A percentile compares a stretch with the other conserved stretches of the same genome.
These are phyloP conservation scores for Candida ulmi DNA, from an alignment of 805 yeast species.

Conservation along the genomic window DNA sequence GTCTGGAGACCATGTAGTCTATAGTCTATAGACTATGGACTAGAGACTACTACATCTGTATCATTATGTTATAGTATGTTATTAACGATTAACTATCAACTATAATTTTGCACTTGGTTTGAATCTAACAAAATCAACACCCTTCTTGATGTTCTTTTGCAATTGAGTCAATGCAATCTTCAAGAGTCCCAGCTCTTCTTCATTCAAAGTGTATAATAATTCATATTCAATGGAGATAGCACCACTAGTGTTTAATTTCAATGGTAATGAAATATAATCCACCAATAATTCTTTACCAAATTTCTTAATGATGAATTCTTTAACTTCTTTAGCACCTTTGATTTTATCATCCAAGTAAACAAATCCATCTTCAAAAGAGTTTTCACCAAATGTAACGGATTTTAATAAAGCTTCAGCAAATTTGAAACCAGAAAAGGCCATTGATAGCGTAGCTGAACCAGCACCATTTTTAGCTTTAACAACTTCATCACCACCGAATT, in stretches of 20 bases:
- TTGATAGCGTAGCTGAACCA: conserved; percentile 92
- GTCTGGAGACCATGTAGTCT: too few relatives aligned
- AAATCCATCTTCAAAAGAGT: conserved; percentile 40
- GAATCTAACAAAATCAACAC: conserved; percentile 39
- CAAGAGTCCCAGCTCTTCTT: conserved; percentile 51
- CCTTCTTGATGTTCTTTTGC: conserved; percentile 52
- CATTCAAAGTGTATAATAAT: conserved; percentile 42
- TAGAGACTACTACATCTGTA: too few relatives aligned
- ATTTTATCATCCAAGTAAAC: conserved; percentile 38
- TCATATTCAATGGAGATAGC: conserved; percentile 49
- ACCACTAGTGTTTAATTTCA: conserved; percentile 48
- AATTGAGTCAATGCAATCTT: conserved; percentile 50
- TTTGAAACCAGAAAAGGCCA: conserved; percentile 91
- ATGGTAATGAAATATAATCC: conserved; percentile 59
- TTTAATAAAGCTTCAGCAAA: conserved; percentile 50
- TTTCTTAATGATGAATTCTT: conserved; percentile 15
- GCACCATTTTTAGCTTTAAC: conserved; percentile 92
- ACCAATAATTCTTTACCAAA: conserved; percentile 13
- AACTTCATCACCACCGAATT: conserved; percentile 95
- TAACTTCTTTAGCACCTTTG: conserved; percentile 19
- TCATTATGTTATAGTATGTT: too few relatives aligned
- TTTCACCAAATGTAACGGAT: conserved; percentile 16
- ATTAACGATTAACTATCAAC: not conserved
- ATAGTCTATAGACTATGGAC: too few relatives aligned
- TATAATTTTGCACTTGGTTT: conserved; percentile 20